These are phyloP conservation scores for Panicum hallii DNA, from an alignment of 202 grass and related monocot species.

Conservation along the genomic window DNA sequence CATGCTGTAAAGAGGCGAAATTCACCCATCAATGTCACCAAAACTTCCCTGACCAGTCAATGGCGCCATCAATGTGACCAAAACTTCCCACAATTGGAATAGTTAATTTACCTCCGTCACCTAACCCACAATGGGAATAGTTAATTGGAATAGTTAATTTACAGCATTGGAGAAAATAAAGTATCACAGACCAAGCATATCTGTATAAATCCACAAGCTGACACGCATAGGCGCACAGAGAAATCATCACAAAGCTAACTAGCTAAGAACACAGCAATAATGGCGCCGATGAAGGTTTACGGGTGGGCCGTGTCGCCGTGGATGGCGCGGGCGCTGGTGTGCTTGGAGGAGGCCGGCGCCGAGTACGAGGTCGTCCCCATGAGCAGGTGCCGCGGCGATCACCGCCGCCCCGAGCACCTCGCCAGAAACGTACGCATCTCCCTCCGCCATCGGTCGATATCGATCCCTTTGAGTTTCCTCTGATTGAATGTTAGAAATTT, in stretches of 20 bases:
- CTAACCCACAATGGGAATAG: no score
- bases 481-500: no score
- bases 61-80: no score
- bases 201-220: background rate
- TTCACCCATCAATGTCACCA: no score
- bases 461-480: no score
- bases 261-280: background rate
- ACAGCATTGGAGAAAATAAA: background rate
- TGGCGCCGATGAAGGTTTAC: constrained; percentile 6
- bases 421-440: background rate
- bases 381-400: constrained; percentile 5
- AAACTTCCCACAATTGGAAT: no score
- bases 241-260: background rate
- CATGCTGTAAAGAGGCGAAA: no score
- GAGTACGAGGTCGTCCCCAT: constrained; percentile 4
- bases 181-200: background rate
- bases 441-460: no score
- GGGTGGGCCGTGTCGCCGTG: background rate
- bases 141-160: no score
- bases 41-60: no score
- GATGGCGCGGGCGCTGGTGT: background rate
- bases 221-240: background rate
- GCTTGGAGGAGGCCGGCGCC: constrained; percentile 5
- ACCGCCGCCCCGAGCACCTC: constrained; percentile 11
- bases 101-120: no score